Percentiles rank a stretch among this genome's conserved stretches.
phyloP scores from a whole-genome alignment of 768 basidiomycete genomes.

The Russula sp. region DNA sequence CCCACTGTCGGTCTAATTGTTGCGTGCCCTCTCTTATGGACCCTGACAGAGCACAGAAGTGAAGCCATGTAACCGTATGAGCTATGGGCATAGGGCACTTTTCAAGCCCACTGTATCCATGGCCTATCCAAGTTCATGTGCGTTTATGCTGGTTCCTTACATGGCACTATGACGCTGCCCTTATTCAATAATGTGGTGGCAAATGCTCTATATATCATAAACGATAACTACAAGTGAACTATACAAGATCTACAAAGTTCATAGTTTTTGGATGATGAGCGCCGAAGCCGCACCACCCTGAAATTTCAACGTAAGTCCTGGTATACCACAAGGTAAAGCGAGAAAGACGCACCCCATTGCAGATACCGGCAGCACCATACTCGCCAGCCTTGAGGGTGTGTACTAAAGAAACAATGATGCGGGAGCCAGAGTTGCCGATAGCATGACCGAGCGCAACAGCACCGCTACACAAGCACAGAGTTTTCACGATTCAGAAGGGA shows the following conservation, averaged over 20 bases:
- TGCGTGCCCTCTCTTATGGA: too few relatives aligned
- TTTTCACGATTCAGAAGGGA: not conserved
- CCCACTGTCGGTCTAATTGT: too few relatives aligned
- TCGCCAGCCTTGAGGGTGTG: slow-evolving; percentile 89
- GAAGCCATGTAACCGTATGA: too few relatives aligned
- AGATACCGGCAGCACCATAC: slow-evolving; percentile 94
- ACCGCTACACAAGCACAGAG: slow-evolving; percentile 52
- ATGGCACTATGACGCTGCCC: not conserved
- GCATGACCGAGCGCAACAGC: slow-evolving; percentile 95
- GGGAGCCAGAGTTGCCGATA: slow-evolving; percentile 91
- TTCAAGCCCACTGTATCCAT: too few relatives aligned
- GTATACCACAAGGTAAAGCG: not conserved
- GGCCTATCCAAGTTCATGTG: too few relatives aligned
- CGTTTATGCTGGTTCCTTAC: not conserved
- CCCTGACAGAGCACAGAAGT: too few relatives aligned
- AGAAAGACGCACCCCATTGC: slow-evolving; percentile 77
- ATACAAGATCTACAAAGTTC: not conserved
- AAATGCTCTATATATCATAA: slow-evolving; percentile 9
- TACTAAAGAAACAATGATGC: slow-evolving; percentile 88
- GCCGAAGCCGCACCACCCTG: slow-evolving; percentile 93
- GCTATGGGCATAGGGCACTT: too few relatives aligned
- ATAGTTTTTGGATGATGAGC: slow-evolving; percentile 82
- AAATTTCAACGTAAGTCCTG: slow-evolving; percentile 22
- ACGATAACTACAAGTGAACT: slow-evolving; percentile 4
- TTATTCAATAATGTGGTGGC: not conserved